Percentiles rank a stretch among this genome's conserved stretches.
Evolutionary conservation across 2,329 filamentous ascomycete species (phyloP).

Genomic region (Echinosphaeria canescens): DNA sequence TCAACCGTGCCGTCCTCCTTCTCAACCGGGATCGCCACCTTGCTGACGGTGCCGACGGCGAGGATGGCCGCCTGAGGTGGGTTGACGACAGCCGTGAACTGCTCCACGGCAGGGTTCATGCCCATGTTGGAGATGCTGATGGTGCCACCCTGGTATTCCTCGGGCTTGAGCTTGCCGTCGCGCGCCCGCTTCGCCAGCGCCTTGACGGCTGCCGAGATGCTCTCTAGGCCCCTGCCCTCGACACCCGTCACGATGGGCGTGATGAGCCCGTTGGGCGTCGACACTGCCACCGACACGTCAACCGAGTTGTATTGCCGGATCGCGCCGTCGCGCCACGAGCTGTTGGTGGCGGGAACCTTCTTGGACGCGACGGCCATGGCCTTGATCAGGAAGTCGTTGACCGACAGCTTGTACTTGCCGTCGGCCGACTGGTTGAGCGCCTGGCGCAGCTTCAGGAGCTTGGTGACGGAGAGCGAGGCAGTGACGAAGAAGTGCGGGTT

Average conservation of each 20-base stretch:
- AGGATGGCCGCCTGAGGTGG: slow-evolving; percentile 92
- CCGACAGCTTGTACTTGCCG: slow-evolving; percentile 97
- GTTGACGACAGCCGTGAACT: slow-evolving; percentile 98
- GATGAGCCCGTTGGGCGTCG: slow-evolving; percentile 84
- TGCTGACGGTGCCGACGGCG: slow-evolving; percentile 83
- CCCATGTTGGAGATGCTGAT: slow-evolving; percentile 99
- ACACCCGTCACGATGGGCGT: slow-evolving; percentile 91
- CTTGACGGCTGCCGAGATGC: slow-evolving; percentile 80
- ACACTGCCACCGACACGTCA: slow-evolving; percentile 88
- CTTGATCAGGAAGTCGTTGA: slow-evolving; percentile 99
- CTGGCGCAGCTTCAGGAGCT: slow-evolving; percentile 89
- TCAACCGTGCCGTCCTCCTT: slow-evolving; percentile 55
- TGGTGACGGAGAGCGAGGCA: slow-evolving; percentile 73
- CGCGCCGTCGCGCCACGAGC: slow-evolving; percentile 74
- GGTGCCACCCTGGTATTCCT: slow-evolving; percentile 97
- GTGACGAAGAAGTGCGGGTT: slow-evolving; percentile 99
- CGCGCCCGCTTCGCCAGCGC: slow-evolving; percentile 91
- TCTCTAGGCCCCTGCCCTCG: slow-evolving; percentile 66
- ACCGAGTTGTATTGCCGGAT: slow-evolving; percentile 89
- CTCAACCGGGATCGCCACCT: slow-evolving; percentile 79
- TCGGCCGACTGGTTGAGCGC: slow-evolving; percentile 77
- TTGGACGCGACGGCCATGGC: slow-evolving; percentile 70
- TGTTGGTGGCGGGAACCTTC: slow-evolving; percentile 93
- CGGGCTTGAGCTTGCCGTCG: slow-evolving; percentile 96
- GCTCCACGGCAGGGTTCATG: slow-evolving; percentile 92